phyloP scores from a whole-genome alignment of 345 rosid genomes.

The Corchorus capsularis region DNA sequence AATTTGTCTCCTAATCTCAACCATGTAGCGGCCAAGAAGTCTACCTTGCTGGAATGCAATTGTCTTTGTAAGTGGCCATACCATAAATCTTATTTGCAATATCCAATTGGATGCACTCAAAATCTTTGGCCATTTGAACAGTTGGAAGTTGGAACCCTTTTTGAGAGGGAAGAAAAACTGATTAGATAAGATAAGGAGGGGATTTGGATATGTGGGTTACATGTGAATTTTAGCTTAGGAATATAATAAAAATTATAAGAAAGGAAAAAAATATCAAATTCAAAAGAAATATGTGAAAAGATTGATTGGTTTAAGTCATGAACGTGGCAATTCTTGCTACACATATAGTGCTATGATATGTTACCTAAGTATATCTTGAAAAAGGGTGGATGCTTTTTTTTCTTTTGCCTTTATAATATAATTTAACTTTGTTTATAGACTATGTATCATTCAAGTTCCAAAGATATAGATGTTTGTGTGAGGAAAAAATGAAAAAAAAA shows the following conservation, averaged over 20 bases:
- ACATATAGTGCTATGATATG: neutral
- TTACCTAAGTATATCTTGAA: neutral
- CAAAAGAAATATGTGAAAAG: neutral
- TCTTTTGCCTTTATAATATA: neutral
- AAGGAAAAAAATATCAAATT: neutral
- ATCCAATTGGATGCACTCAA: slow-evolving; percentile 5
- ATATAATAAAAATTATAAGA: neutral
- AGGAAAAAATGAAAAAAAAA: too few relatives aligned
- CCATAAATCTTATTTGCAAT: neutral
- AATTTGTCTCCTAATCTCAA: slow-evolving; percentile 17
- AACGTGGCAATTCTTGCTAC: slow-evolving; percentile 10
- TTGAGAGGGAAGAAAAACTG: neutral
- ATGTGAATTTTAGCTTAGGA: neutral
- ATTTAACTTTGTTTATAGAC: neutral
- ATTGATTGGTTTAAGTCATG: neutral
- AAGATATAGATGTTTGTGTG: too few relatives aligned
- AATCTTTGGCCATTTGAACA: neutral
- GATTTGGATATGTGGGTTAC: neutral
- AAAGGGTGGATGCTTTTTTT: neutral
- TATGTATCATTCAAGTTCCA: neutral
- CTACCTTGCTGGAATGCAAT: slow-evolving; percentile 4
- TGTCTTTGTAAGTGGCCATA: slow-evolving; percentile 1
- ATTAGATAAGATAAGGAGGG: slow-evolving; percentile 13
- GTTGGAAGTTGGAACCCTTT: neutral
- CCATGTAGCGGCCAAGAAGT: neutral